Evolutionary conservation across 805 yeast genomes (phyloP).

Genomic region (Metschnikowia picachoensis): DNA sequence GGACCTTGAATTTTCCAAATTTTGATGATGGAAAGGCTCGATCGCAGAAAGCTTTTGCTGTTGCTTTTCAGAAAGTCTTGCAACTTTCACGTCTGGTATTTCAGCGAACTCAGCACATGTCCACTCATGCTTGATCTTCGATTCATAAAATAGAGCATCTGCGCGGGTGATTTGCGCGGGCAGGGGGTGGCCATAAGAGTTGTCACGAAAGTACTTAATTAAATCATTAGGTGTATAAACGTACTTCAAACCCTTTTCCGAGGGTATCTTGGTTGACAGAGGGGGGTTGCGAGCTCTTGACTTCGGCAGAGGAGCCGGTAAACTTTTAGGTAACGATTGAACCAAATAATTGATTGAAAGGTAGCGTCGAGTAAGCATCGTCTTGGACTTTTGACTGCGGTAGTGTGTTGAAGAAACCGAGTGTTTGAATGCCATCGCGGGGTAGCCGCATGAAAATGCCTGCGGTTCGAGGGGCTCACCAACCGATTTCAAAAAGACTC

Average conservation of each 20-base stretch:
- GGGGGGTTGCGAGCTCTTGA: not conserved
- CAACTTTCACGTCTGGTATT: slow-evolving; percentile 53
- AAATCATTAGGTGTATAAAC: slow-evolving; percentile 13
- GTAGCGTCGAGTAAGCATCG: slow-evolving; percentile 5
- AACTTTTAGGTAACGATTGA: slow-evolving; percentile 9
- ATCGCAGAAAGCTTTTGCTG: slow-evolving; percentile 15
- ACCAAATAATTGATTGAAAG: slow-evolving; percentile 10
- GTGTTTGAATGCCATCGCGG: too few species aligned
- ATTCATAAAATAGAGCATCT: slow-evolving; percentile 40
- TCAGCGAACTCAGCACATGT: slow-evolving; percentile 47
- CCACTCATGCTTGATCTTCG: slow-evolving; percentile 56
- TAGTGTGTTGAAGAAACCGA: too few species aligned
- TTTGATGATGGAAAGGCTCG: slow-evolving; percentile 24
- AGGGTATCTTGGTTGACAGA: slow-evolving; percentile 1
- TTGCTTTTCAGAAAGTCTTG: slow-evolving; percentile 18
- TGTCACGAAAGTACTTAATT: slow-evolving; percentile 9
- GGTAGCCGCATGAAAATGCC: too few species aligned
- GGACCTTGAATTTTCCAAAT: slow-evolving; percentile 18
- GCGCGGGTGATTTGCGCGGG: slow-evolving; percentile 16
- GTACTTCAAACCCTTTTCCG: slow-evolving; percentile 5
- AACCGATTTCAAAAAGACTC: too few species aligned
- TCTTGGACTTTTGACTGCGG: not conserved
- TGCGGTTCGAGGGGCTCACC: too few species aligned
- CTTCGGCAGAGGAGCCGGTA: slow-evolving; percentile 3
- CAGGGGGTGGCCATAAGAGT: slow-evolving; percentile 8